Conservation (phyloP, 2,329 filamentous ascomycete species). For the Stagonosporopsis chrysanthemi region DNA sequence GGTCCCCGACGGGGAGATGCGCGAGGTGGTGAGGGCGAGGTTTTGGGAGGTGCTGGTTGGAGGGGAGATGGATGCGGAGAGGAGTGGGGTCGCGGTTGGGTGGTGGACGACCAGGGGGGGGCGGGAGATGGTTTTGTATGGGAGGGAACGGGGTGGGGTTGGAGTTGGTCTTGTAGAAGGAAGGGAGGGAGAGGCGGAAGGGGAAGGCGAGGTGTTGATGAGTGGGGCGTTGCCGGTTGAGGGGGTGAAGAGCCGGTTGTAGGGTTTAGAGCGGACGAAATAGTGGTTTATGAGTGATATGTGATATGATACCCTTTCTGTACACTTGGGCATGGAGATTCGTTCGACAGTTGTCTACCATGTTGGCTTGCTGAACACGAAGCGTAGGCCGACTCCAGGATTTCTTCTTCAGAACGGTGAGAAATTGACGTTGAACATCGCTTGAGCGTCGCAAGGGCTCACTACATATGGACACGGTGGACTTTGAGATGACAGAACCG, state of each 20-base stretch:
- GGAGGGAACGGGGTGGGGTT: constrained; percentile 59
- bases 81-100: constrained; percentile 76
- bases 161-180: no score
- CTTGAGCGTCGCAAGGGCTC: no score
- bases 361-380: no score
- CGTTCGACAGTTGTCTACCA: no score
- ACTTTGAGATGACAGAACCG: no score
- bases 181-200: constrained; percentile 14
- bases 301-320: no score
- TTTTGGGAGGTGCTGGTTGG: constrained; percentile 81
- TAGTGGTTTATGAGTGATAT: no score
- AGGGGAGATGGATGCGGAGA: constrained; percentile 88
- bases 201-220: constrained; percentile 54
- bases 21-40: constrained; percentile 70
- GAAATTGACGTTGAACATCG: no score
- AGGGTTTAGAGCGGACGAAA: constrained; percentile 5
- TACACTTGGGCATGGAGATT: no score
- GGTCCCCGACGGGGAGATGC: constrained; percentile 68
- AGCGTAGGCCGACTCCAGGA: no score
- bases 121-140: constrained; percentile 63
- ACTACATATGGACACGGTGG: no score
- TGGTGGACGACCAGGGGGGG: constrained; percentile 82
- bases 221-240: constrained; percentile 60
- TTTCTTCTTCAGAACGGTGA: no score
- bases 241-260: constrained; percentile 58